Percentiles rank a stretch among this genome's conserved stretches.
Conservation (phyloP, 225 moss, liverwort and hornwort genomes). For the Sphagnum contortum region DNA sequence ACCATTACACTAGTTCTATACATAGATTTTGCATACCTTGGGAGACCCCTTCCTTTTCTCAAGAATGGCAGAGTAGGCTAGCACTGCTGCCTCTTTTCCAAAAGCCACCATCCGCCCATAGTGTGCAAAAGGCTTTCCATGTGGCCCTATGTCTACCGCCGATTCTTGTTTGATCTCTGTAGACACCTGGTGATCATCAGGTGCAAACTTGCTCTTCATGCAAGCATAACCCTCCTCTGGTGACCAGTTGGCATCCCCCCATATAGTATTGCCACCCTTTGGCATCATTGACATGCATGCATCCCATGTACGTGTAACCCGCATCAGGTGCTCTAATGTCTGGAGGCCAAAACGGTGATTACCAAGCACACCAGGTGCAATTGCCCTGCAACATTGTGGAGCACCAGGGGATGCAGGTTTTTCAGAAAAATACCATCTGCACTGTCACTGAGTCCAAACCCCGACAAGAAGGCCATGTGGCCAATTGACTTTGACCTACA, state of each 20-base stretch:
- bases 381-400: conserved; percentile 45
- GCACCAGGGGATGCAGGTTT: too few species aligned
- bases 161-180: neutral
- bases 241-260: conserved; percentile 89
- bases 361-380: conserved; percentile 86
- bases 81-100: conserved; percentile 60
- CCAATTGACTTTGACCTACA: too few species aligned
- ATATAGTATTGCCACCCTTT: conserved; percentile 73
- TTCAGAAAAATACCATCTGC: too few species aligned
- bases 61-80: conserved; percentile 29
- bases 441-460: too few species aligned
- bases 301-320: conserved; percentile 96
- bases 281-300: conserved; percentile 93
- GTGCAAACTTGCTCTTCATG: conserved; percentile 13
- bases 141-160: conserved; percentile 31
- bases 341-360: conserved; percentile 84
- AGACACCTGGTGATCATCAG: neutral
- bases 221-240: conserved; percentile 97
- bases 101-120: conserved; percentile 89
- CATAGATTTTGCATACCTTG: too few species aligned
- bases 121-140: conserved; percentile 76
- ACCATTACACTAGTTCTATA: too few species aligned
- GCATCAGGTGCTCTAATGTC: conserved; percentile 90
- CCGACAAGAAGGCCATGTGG: too few species aligned
- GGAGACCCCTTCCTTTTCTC: conserved; percentile 15